Conservation (phyloP, 2,329 filamentous ascomycete genomes). For the Botryosphaeria dothidea region DNA sequence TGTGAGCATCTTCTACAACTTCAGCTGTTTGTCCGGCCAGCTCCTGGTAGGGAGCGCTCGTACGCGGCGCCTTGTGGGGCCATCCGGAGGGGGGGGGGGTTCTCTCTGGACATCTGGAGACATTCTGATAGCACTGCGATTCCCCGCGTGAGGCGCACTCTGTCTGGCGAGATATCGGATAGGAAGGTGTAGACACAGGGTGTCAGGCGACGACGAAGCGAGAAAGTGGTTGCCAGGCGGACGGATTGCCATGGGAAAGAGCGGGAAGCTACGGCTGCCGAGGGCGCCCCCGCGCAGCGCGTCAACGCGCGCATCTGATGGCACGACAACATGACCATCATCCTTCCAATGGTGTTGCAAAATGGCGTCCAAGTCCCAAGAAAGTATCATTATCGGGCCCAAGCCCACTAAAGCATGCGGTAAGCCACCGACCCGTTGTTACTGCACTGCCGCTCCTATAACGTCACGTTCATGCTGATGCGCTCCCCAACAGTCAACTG, state of each 20-base stretch:
- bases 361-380: constrained; percentile 13
- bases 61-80: too few relatives aligned
- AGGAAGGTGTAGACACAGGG: too few relatives aligned
- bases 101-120: too few relatives aligned
- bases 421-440: not conserved
- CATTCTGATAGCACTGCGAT: not conserved
- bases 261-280: constrained; percentile 5
- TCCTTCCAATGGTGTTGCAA: constrained; percentile 5
- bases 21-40: not conserved
- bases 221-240: not conserved
- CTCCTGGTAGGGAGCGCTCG: too few relatives aligned
- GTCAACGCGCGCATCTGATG: not conserved
- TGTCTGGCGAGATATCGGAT: too few relatives aligned
- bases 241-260: too few relatives aligned
- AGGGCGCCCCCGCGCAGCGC: constrained; percentile 2
- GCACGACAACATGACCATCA: constrained; percentile 8
- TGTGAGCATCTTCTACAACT: not conserved
- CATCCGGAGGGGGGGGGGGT: too few relatives aligned
- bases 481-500: constrained; percentile 20
- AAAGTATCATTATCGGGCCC: constrained; percentile 19
- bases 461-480: not conserved
- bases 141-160: not conserved
- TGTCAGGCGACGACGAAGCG: too few relatives aligned
- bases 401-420: constrained; percentile 24
- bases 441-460: not conserved